phyloP scores from a whole-genome alignment of 768 basidiomycete genomes.

The Termitomyces bulborhizus region DNA sequence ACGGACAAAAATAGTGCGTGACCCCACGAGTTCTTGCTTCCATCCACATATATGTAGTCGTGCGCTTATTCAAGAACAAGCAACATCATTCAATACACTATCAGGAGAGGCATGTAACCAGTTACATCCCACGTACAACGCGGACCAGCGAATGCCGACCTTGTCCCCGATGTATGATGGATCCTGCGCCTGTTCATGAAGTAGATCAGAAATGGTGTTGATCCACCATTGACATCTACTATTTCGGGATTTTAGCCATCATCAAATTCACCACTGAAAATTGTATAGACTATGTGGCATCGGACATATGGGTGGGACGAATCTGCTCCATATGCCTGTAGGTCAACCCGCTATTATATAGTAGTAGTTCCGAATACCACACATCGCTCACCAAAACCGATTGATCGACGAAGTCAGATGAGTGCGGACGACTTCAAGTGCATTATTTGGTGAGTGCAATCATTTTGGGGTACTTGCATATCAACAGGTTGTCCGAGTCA shows the following conservation, averaged over 20 bases:
- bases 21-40: slow-evolving; percentile 9
- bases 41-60: slow-evolving; percentile 6
- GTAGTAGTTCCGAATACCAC: background rate
- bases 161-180: background rate
- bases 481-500: background rate
- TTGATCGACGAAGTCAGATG: background rate
- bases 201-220: background rate
- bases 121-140: slow-evolving; percentile 11
- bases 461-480: background rate
- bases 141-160: background rate
- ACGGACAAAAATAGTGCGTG: slow-evolving; percentile 4
- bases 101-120: background rate
- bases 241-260: no score
- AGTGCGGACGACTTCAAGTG: background rate
- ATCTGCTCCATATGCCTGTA: background rate
- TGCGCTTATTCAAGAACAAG: slow-evolving; percentile 9
- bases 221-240: background rate
- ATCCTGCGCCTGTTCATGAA: background rate
- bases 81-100: slow-evolving; percentile 1
- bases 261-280: background rate
- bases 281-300: background rate
- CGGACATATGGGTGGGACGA: background rate
- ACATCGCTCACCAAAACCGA: background rate
- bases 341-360: slow-evolving; percentile 1
- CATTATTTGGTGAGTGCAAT: background rate